phyloP scores from a whole-genome alignment of 768 basidiomycete genomes.

The Lactarius evosmus region DNA sequence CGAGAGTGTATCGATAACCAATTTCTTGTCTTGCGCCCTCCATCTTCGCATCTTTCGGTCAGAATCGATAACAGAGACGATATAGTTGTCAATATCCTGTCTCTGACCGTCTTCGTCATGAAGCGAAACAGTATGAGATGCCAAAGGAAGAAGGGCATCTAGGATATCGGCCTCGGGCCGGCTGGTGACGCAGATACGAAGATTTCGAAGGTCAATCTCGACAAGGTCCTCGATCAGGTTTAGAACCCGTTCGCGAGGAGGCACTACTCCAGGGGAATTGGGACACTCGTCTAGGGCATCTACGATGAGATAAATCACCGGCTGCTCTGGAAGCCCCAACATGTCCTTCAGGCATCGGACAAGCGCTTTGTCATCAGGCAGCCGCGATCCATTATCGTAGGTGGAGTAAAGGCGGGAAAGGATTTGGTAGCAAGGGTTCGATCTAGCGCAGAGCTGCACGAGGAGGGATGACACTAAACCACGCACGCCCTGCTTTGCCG shows the following conservation, averaged over 20 bases:
- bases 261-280: background rate
- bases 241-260: conserved; percentile 10
- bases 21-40: conserved; percentile 4
- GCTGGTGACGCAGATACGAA: conserved; percentile 11
- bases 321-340: background rate
- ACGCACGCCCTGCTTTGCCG: conserved; percentile 1
- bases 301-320: background rate
- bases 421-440: background rate
- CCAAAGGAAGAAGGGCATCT: background rate
- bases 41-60: conserved; percentile 2
- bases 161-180: conserved; percentile 11
- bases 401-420: conserved; percentile 1
- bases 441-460: background rate
- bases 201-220: background rate
- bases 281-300: conserved; percentile 17
- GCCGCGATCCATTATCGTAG: background rate
- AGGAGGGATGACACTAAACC: conserved; percentile 3
- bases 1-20: conserved; percentile 7
- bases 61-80: background rate
- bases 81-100: conserved; percentile 1
- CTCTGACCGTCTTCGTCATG: conserved; percentile 12
- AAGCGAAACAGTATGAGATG: background rate
- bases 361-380: conserved; percentile 4
- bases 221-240: background rate
- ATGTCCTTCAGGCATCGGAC: conserved; percentile 4